Evolutionary conservation across 345 rosid genomes (phyloP).

Genomic region (Limnanthes douglasii): DNA sequence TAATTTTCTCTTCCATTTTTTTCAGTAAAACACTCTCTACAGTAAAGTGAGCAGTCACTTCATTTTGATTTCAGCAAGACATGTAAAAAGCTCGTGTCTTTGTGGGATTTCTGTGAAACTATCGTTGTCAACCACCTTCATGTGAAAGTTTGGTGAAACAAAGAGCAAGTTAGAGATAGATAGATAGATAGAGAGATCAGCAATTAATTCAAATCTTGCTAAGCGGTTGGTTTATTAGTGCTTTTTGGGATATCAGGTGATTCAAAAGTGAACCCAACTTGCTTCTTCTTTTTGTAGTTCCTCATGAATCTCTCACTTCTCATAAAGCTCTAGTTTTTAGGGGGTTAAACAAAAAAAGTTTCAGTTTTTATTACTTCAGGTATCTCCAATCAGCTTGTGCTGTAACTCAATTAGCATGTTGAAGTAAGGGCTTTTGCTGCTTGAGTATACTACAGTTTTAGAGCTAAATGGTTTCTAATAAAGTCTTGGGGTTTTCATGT

Average conservation of each 20-base stretch:
- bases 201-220: constrained; percentile 15
- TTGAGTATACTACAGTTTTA: neutral
- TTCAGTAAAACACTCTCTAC: constrained; percentile 8
- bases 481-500: no score
- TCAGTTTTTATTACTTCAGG: constrained; percentile 12
- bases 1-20: constrained; percentile 5
- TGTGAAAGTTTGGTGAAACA: constrained; percentile 38
- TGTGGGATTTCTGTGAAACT: constrained; percentile 7
- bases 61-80: no score
- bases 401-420: no score
- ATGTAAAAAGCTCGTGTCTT: neutral
- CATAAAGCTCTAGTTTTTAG: constrained; percentile 2
- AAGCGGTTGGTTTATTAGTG: constrained; percentile 20
- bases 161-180: no score
- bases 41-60: no score
- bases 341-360: constrained; percentile 5
- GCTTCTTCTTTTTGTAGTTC: constrained; percentile 6
- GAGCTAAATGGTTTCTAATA: constrained; percentile 9
- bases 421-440: constrained; percentile 6
- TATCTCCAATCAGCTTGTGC: no score
- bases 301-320: constrained; percentile 5
- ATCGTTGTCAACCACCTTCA: constrained; percentile 39
- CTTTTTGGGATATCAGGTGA: constrained; percentile 12
- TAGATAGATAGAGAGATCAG: constrained; percentile 15
- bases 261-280: constrained; percentile 9